Evolutionary conservation across 352 stramenopile species (phyloP), one percentile per base, ranked within the genome.

Genomic region (Aphanomyces cochlioides): DNA sequence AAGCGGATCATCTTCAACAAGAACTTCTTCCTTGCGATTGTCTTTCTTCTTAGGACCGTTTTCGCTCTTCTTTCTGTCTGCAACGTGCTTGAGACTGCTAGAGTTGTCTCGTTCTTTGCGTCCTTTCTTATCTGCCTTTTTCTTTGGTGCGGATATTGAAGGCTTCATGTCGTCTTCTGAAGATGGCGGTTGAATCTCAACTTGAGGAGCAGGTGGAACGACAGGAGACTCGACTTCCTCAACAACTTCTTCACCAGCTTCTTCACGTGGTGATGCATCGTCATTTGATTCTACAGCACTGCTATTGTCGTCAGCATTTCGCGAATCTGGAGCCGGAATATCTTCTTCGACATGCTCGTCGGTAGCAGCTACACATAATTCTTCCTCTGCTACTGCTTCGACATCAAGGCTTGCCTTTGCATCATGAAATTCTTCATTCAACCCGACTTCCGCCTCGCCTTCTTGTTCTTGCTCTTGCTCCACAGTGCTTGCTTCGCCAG

Each of bases 151-250:
- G 36, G 57, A 17, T 37, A 41, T 15, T 5, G 19, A 40, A 8
- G 37, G 15, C 8, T 19, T 19, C 57, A 67, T 37, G 19, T 67
- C 59, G 59, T 67, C 59, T 12, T 67, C 59, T 7, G 59, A 56
- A n/a, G 59, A 40, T 8, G 59, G 40, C 43, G 41, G 10, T 12
- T 67, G 40, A 10, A 39, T 10, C 7, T 67, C 59, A n/a, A 43
- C 10, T 40, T 38, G 4, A 57, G 54, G 21, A 10, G 54, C 19
- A 13, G 54, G 7, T 37, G 34, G 12, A 39, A 37, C 19, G 15
- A 19, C 50, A 58, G 15, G 15, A 36, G 13, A 10, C 50, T 19
- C 50, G 50, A 58, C 57, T 38, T 66, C 57, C 15, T 66, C 41
- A 7, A 12, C 28, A 13, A 47, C 56, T n/a, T 10, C 56, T n/a